A percentile compares a stretch with the other conserved stretches of the same genome.
Evolutionary conservation across 805 yeast genomes (phyloP).

Genomic region (Starmerella roubikii): DNA sequence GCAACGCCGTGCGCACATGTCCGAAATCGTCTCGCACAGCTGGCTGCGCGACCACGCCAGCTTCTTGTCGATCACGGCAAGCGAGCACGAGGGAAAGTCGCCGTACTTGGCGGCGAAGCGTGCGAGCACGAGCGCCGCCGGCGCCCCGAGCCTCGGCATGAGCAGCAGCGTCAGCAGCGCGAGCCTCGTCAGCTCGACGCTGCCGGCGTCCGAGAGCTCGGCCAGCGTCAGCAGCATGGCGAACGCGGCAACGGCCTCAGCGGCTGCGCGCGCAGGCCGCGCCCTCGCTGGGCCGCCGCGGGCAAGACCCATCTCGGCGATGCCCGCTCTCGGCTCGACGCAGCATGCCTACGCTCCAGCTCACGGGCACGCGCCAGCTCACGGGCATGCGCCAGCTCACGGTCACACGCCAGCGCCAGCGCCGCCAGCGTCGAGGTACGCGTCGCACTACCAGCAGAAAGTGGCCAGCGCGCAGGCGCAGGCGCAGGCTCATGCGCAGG

Average conservation of each 20-base stretch:
- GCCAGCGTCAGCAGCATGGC: neutral
- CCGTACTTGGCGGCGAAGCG: too few relatives aligned
- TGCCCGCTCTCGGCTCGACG: neutral
- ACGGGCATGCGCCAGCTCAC: neutral
- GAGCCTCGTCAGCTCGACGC: neutral
- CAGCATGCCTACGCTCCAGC: neutral
- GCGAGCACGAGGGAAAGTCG: constrained; percentile 61
- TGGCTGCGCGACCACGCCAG: constrained; percentile 82
- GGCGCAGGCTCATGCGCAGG: neutral
- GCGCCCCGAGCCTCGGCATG: too few relatives aligned
- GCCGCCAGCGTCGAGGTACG: neutral
- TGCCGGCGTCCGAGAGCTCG: neutral
- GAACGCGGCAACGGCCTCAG: neutral
- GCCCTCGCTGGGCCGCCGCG: neutral
- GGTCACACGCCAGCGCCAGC: neutral
- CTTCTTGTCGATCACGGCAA: constrained; percentile 70
- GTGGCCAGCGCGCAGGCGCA: neutral
- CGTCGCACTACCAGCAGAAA: neutral
- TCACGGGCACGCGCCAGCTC: neutral
- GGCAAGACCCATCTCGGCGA: constrained; percentile 5
- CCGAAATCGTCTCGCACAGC: constrained; percentile 62
- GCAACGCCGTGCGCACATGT: constrained; percentile 50
- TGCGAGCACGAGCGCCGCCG: constrained; percentile 2
- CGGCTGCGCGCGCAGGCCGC: neutral
- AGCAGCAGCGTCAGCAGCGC: neutral